Base-by-base conservation (phyloP, 164 flowering plant genomes). In the Litsea cubeba region DNA sequence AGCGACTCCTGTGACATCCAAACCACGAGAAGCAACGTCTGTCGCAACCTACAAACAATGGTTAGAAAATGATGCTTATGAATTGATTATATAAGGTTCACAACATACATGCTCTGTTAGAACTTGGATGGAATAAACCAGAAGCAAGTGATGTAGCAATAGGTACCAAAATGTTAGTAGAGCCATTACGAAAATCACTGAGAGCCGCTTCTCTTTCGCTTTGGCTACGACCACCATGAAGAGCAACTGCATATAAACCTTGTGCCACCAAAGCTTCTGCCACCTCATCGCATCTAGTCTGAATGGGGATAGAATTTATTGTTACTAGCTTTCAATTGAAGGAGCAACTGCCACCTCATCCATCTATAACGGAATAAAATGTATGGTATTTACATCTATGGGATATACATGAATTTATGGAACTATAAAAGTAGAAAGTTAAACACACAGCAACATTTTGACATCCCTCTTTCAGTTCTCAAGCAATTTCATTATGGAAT, bases 11-110 rank as follows among this genome's bases (percentile, higher is more conserved):
- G 87, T 81, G 51, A 89, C 88, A 81, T 87, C 93, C 80, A 89
- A 80, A 60, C 93, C 93, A 74, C 93, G 93, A 14, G 93, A 88
- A 64, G 93, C 93, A 73, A 89, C 93, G 81, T 89, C 93, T 26
- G 93, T 89, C 11, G 93, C 93, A 65, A 89, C 89, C 85, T 86
- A 82, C 71, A 84, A n/a, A 71, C 24, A 46, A 50, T 75, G 68
- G 17, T 74, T 72, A 57, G 17, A 20, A 49, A 69, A 50, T 23
- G 35, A 49, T 23, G 7, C 2, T 22, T 17, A 18, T n/a, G 17
- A 17, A 35, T 26, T 46, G 32, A 65, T 35, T 35, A 62, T 68
- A 26, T 10, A 66, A 3, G n/a, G 70, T 18, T 40, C 70, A 26
- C 51, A 11, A 14, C 40, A 15, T 30, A 5, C 65, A n/a, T 15